Conservation (phyloP, 2,329 filamentous ascomycete genomes). For the Venturia nashicola region DNA sequence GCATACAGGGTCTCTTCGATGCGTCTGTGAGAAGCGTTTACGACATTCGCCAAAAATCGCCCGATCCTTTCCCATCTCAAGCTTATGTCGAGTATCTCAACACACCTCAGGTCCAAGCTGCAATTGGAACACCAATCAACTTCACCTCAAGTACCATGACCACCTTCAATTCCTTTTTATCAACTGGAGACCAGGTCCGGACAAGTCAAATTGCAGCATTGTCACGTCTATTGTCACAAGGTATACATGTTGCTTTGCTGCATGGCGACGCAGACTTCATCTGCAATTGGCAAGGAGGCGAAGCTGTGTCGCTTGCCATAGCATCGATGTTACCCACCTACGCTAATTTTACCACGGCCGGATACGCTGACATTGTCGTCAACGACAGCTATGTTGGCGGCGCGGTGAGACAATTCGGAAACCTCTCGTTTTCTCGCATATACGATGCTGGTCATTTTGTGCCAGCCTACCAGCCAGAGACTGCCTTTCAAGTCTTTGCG, state of each 20-base stretch:
- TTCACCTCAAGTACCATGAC: conserved; percentile 31
- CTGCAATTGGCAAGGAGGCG: conserved; percentile 59
- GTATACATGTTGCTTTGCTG: conserved; percentile 50
- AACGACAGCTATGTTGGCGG: conserved; percentile 59
- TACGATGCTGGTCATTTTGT: conserved; percentile 42
- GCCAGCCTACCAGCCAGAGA: conserved; percentile 36
- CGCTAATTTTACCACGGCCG: conserved; percentile 48
- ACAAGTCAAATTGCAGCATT: conserved; percentile 28
- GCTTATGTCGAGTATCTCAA: conserved; percentile 41
- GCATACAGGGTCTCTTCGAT: neutral
- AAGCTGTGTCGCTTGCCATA: conserved; percentile 53
- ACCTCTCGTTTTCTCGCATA: conserved; percentile 41
- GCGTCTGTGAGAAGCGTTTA: conserved; percentile 26
- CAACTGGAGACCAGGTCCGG: conserved; percentile 32
- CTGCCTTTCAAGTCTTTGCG: conserved; percentile 40
- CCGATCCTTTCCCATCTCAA: conserved; percentile 24
- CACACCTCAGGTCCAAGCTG: conserved; percentile 30
- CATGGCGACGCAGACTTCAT: conserved; percentile 51
- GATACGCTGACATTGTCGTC: conserved; percentile 60
- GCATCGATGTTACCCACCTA: conserved; percentile 36
- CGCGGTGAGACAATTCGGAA: conserved; percentile 63
- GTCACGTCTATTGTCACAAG: conserved; percentile 27
- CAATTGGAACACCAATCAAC: conserved; percentile 39
- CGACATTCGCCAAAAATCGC: conserved; percentile 30
- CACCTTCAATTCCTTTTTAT: conserved; percentile 28